Evolutionary conservation across 495 filamentous ascomycete species (phyloP).

Genomic region (Gamarada debralockiae): DNA sequence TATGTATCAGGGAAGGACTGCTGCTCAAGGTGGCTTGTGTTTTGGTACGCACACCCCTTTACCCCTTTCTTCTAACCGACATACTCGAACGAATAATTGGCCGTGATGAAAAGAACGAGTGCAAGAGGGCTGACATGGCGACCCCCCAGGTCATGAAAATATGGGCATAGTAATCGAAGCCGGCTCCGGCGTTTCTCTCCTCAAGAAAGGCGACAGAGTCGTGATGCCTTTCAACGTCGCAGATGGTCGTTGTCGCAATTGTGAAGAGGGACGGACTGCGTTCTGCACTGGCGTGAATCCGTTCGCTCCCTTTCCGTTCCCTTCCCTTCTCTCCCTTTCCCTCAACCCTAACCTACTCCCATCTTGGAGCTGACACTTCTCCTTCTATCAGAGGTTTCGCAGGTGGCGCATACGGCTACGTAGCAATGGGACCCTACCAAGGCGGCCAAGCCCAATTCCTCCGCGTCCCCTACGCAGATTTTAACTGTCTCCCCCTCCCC

Average conservation of each 20-base stretch:
- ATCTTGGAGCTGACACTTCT: neutral
- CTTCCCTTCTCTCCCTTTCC: neutral
- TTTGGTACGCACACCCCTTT: constrained; percentile 9
- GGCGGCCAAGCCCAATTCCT: constrained; percentile 31
- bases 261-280: constrained; percentile 53
- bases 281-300: constrained; percentile 55
- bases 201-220: constrained; percentile 50
- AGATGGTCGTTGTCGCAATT: constrained; percentile 54
- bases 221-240: constrained; percentile 58
- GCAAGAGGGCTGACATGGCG: neutral
- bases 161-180: constrained; percentile 46
- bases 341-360: neutral
- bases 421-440: constrained; percentile 57
- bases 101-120: neutral
- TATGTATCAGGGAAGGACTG: constrained; percentile 14
- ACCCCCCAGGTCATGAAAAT: constrained; percentile 47
- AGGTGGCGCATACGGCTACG: constrained; percentile 57
- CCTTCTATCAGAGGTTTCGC: constrained; percentile 38
- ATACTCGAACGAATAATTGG: neutral
- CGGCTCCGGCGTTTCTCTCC: constrained; percentile 42
- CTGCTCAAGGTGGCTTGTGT: constrained; percentile 9
- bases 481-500: constrained; percentile 46
- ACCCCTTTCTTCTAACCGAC: neutral
- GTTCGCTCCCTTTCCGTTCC: neutral
- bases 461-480: constrained; percentile 54